A percentile compares a stretch with the other conserved stretches of the same genome.
Evolutionary conservation across 164 flowering plant species (phyloP).

Genomic region (Macadamia tetraphylla): DNA sequence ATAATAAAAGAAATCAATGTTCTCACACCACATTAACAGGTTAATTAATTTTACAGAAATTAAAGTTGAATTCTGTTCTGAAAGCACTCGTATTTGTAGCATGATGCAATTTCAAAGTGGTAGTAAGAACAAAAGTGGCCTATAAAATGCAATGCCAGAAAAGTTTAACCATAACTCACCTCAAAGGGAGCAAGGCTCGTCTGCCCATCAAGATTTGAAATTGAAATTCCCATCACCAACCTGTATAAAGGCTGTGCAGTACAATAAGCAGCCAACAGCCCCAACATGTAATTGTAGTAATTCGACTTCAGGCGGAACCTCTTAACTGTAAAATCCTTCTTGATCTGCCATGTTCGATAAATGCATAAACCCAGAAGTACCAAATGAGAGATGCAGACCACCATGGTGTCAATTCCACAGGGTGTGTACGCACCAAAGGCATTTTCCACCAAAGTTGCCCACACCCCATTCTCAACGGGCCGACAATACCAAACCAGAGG

Average conservation of each 20-base stretch:
- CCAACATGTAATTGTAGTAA: constrained; percentile 57
- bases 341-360: constrained; percentile 66
- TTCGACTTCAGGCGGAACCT: constrained; percentile 67
- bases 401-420: constrained; percentile 70
- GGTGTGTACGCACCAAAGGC: constrained; percentile 92
- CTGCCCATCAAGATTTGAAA: constrained; percentile 62
- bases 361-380: constrained; percentile 61
- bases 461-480: constrained; percentile 73
- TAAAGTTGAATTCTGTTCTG: too few relatives aligned
- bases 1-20: too few relatives aligned
- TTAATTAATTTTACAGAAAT: too few relatives aligned
- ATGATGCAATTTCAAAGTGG: too few relatives aligned
- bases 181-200: constrained; percentile 76
- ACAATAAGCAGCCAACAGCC: constrained; percentile 57
- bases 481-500: constrained; percentile 79
- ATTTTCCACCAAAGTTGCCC: constrained; percentile 64
- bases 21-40: too few relatives aligned
- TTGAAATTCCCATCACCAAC: constrained; percentile 76
- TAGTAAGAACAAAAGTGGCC: too few relatives aligned
- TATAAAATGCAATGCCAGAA: too few relatives aligned
- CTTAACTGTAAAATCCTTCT: constrained; percentile 45
- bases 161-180: constrained; percentile 32
- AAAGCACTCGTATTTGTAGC: too few relatives aligned
- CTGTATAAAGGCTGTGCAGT: constrained; percentile 76
- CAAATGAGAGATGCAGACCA: constrained; percentile 55